Base-by-base conservation (phyloP, 2,329 filamentous ascomycete genomes). In the Xylaria digitata region DNA sequence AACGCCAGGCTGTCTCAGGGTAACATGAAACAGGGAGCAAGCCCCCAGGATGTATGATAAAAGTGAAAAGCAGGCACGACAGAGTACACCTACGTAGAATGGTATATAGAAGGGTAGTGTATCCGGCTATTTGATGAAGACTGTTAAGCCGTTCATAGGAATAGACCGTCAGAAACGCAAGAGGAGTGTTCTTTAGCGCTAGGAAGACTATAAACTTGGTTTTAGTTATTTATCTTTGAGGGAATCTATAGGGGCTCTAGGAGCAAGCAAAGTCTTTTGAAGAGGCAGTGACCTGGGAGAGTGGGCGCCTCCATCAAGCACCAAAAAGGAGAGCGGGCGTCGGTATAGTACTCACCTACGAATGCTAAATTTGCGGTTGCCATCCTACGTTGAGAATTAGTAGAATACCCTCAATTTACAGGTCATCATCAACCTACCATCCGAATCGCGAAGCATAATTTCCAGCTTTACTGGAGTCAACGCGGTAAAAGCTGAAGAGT, bases 91-190 rank as follows among this genome's bases (percentile, higher is more conserved):
- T 52, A 69, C 67, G 84, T 0, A 82, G 53, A 0, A 81, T 61
- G 8, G 78, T 69, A 6, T 76, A 77, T 0, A 78, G 34, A 2
- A 82, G 71, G 0, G 80, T 80, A 0, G 79, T 77, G 48, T 84
- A 85, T 2, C 83, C 83, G 2, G 79, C 79, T 3, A 81, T 72
- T 46, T 81, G 80, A 67, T 86, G 85, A 5, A 86, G 76, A 1
- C 79, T 73, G 50, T 85, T 85, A 8, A 86, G 77, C 30, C 80
- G 76, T 55, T 83, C 82, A 64, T 86, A 82, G 2, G 83, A 82
- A 54, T 80, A 81, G 6, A 78, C 76, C 1, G 80, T 80, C 13
- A 84, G 66, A 48, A 80, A 75, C 3, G 79, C 79, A 6, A 86
- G 71, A 0, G 83, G 83, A 0, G 83, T 85, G 62, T 85, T 85